Percentiles rank a stretch among this genome's conserved stretches.
Evolutionary conservation across 1,139 yeast genomes (phyloP).

Genomic region (Candida freyschussii): DNA sequence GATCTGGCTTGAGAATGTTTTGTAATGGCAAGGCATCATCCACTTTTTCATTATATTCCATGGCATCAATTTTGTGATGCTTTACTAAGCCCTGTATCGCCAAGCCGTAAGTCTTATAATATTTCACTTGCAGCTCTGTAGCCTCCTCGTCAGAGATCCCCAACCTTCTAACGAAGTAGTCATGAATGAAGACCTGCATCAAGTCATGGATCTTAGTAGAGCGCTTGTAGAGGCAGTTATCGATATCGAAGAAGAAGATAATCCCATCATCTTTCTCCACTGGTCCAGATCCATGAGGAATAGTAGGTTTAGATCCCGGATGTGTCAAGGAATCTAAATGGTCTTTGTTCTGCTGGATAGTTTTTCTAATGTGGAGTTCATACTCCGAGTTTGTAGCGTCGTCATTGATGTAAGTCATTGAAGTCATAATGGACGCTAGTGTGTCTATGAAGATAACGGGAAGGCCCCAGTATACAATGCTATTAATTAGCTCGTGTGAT

Average conservation of each 20-base stretch:
- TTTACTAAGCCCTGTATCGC: slow-evolving; percentile 90
- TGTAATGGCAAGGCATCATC: slow-evolving; percentile 92
- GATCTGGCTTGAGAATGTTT: slow-evolving; percentile 60
- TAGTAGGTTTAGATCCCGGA: slow-evolving; percentile 29
- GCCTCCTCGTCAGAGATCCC: slow-evolving; percentile 73
- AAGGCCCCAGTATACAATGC: too few relatives aligned
- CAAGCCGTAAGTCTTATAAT: slow-evolving; percentile 83
- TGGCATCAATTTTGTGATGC: slow-evolving; percentile 77
- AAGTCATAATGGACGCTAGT: too few relatives aligned
- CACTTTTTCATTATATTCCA: slow-evolving; percentile 81
- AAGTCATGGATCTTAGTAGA: slow-evolving; percentile 74
- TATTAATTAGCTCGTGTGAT: too few relatives aligned
- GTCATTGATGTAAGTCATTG: slow-evolving; percentile 5
- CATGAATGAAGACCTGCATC: slow-evolving; percentile 83
- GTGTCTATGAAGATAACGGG: too few relatives aligned
- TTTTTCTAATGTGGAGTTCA: slow-evolving; percentile 22
- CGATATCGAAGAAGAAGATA: slow-evolving; percentile 86
- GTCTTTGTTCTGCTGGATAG: slow-evolving; percentile 26
- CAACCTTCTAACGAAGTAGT: slow-evolving; percentile 66
- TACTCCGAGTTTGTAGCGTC: slow-evolving; percentile 10
- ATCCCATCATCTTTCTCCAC: slow-evolving; percentile 23
- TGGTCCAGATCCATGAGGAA: slow-evolving; percentile 22
- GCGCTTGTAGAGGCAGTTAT: slow-evolving; percentile 78
- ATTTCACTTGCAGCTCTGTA: slow-evolving; percentile 58
- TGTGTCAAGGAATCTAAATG: slow-evolving; percentile 31